Evolutionary conservation across 1,139 yeast genomes (phyloP), one percentile per base, ranked within the genome.

Genomic region (Yarrowia galli): DNA sequence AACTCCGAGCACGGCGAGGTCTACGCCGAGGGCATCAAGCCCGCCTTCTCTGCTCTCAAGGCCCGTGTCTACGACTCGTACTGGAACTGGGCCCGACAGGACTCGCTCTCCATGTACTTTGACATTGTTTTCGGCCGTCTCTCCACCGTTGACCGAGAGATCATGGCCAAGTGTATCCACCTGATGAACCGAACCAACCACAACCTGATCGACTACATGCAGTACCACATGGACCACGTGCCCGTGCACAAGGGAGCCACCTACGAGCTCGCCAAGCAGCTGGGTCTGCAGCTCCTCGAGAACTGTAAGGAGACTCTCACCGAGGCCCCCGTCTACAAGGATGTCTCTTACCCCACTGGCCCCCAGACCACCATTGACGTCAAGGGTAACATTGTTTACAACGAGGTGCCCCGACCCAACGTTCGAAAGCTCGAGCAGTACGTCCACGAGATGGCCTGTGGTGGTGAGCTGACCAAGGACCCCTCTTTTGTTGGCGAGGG

Each of bases 31-130:
- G 98, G 99, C 77, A 89, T 95, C 75, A 84, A 88, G 73, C 97
- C 99, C 65, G 88, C 89, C 12, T 95, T 95, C 82, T 91, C 97
- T 53, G 85, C 96, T 71, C 85, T 90, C 81, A 95, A 95, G 83
- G 97, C 98, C 48, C 91, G 99, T 83, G 88, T 90, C 68, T 95
- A 95, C 79, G 98, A 95, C 80, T 92, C 98, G 35, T 92, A 93
- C 80, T 95, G 99, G 99, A 96, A 96, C 81, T 95, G 99, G 99
- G 98, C 98, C 60, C 91, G 98, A 81, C 99, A 95, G 83, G 97
- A 96, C 79, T 91, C 96, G 71, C 82, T 95, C 74, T 88, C 93
- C 67, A 89, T 95, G 92, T 95, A 92, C 82, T 95, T 87, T 78
- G 98, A 95, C 80, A 92, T 95, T 75, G 92, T 95, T 75, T 96